Conservation (phyloP, 2,329 filamentous ascomycete species). For the Talaromyces sp. region DNA sequence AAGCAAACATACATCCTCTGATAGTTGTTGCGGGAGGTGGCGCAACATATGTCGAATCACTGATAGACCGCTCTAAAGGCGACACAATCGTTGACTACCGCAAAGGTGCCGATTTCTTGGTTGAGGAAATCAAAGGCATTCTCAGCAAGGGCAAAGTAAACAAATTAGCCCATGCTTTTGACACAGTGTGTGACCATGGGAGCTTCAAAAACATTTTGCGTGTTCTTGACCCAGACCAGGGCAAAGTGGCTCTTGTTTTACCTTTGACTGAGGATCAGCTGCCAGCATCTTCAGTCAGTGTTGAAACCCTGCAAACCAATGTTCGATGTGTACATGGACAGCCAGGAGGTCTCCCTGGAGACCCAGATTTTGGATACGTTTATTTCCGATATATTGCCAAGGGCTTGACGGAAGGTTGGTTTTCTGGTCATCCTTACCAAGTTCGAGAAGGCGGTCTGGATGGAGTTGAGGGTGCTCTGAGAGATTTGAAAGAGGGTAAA, state of each 20-base stretch:
- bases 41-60: conserved; percentile 43
- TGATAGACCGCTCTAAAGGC: conserved; percentile 51
- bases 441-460: conserved; percentile 49
- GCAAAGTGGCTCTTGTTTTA: neutral
- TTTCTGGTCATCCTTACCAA: conserved; percentile 46
- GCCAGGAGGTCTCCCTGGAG: conserved; percentile 15
- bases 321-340: conserved; percentile 25
- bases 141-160: conserved; percentile 26
- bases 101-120: conserved; percentile 48
- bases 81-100: conserved; percentile 59
- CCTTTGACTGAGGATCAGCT: conserved; percentile 22
- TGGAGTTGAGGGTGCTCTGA: conserved; percentile 50
- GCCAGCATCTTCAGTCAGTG: conserved; percentile 29
- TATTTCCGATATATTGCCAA: conserved; percentile 41
- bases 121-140: conserved; percentile 39
- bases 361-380: conserved; percentile 41
- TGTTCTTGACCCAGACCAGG: conserved; percentile 33
- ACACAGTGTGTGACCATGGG: conserved; percentile 53
- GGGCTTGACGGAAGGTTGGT: conserved; percentile 46
- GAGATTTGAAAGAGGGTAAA: conserved; percentile 54
- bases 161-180: conserved; percentile 49
- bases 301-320: conserved; percentile 35
- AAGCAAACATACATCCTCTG: conserved; percentile 56
- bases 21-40: conserved; percentile 56
- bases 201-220: conserved; percentile 42